Conservation (phyloP, 2,329 filamentous ascomycete genomes). For the Alternaria infectoria region DNA sequence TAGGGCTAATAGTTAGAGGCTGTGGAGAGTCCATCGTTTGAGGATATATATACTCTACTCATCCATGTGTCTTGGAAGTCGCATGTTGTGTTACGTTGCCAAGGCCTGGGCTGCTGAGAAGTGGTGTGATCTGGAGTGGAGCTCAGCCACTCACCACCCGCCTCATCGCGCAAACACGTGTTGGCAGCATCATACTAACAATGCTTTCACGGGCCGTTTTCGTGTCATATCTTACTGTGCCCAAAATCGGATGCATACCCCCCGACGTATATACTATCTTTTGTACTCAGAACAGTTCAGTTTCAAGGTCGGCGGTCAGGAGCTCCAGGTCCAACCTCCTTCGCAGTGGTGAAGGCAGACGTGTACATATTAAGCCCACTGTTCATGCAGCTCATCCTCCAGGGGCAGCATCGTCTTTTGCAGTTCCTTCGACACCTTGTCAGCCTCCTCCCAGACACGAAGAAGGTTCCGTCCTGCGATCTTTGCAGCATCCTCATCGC, state of each 20-base stretch:
- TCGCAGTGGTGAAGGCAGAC: background rate
- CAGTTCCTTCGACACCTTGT: slow-evolving; percentile 71
- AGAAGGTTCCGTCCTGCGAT: slow-evolving; percentile 81
- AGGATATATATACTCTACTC: slow-evolving; percentile 9
- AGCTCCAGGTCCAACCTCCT: background rate
- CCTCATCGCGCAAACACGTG: slow-evolving; percentile 1
- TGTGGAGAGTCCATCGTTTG: background rate
- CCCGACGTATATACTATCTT: background rate
- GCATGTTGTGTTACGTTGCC: slow-evolving; percentile 12
- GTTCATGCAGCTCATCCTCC: slow-evolving; percentile 51
- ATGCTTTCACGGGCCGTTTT: background rate
- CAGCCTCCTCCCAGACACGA: slow-evolving; percentile 82
- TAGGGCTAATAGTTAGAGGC: background rate
- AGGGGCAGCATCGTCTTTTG: slow-evolving; percentile 58
- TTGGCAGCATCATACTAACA: background rate
- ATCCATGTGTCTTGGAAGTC: background rate
- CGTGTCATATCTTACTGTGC: background rate
- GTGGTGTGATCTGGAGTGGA: slow-evolving; percentile 27
- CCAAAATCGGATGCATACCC: background rate
- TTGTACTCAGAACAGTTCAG: background rate
- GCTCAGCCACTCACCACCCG: slow-evolving; percentile 8
- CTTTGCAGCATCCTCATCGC: slow-evolving; percentile 74
- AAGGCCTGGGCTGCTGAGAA: slow-evolving; percentile 24
- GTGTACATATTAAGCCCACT: slow-evolving; percentile 18
- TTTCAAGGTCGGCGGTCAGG: background rate